These are phyloP conservation scores for Nakataea oryzae DNA, from an alignment of 2,329 filamentous ascomycete genomes.

Conservation along the genomic window DNA sequence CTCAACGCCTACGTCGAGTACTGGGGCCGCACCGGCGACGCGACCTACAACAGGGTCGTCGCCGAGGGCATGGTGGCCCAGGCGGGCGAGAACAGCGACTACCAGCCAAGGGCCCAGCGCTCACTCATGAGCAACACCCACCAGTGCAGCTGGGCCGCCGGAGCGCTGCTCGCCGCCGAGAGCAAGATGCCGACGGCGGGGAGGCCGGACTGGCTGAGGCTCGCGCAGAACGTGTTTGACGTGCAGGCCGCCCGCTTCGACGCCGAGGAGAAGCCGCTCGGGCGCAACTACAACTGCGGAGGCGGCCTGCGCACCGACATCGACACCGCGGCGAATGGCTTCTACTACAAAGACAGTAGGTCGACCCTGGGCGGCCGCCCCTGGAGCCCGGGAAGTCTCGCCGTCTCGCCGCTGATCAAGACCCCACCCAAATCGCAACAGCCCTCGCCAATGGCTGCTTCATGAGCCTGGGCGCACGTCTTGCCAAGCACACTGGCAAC, in stretches of 20 bases:
- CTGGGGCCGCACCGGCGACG: slow-evolving; percentile 31
- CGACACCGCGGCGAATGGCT: slow-evolving; percentile 50
- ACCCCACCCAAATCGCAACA: no score
- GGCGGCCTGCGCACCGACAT: slow-evolving; percentile 62
- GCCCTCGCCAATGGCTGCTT: slow-evolving; percentile 47
- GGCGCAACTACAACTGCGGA: slow-evolving; percentile 45
- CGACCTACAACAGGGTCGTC: slow-evolving; percentile 37
- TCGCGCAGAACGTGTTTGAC: slow-evolving; percentile 50
- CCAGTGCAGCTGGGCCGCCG: slow-evolving; percentile 48
- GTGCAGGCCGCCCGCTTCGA: slow-evolving; percentile 24
- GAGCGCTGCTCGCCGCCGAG: slow-evolving; percentile 46
- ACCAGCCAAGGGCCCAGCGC: slow-evolving; percentile 35
- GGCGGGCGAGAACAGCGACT: slow-evolving; percentile 33
- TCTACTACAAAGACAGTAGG: slow-evolving; percentile 47
- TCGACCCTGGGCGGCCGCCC: neutral
- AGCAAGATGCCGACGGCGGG: slow-evolving; percentile 35
- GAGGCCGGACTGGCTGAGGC: slow-evolving; percentile 36
- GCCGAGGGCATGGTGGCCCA: slow-evolving; percentile 34
- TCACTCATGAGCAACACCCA: slow-evolving; percentile 43
- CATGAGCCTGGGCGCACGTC: slow-evolving; percentile 56
- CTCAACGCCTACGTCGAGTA: slow-evolving; percentile 24
- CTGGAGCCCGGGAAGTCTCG: neutral
- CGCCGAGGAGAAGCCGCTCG: slow-evolving; percentile 5
- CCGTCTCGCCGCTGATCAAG: neutral
- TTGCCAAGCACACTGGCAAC: slow-evolving; percentile 62